These are phyloP conservation scores for Lophium mytilinum DNA, from an alignment of 495 filamentous ascomycete genomes.

Conservation along the genomic window DNA sequence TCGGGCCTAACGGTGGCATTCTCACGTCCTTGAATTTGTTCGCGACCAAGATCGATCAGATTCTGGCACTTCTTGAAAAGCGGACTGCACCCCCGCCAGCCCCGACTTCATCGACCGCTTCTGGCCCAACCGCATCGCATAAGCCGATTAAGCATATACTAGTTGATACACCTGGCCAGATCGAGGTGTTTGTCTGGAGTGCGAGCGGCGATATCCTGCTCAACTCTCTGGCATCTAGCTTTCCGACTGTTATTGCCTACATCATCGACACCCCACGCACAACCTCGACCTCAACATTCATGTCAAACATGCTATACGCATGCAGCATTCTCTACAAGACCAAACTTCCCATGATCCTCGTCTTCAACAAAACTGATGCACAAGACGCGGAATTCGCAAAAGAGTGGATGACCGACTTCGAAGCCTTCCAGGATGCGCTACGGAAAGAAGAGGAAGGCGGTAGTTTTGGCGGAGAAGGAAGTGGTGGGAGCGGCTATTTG, in stretches of 20 bases:
- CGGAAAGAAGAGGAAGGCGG: conserved; percentile 68
- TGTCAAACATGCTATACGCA: conserved; percentile 99
- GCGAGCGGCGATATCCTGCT: conserved; percentile 90
- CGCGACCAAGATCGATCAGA: conserved; percentile 94
- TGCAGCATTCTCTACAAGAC: conserved; percentile 98
- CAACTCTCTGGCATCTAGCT: conserved; percentile 81
- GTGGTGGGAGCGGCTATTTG: conserved; percentile 89
- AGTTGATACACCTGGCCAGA: conserved; percentile 93
- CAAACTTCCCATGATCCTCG: conserved; percentile 93
- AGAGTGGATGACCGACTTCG: conserved; percentile 99
- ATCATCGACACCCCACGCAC: conserved; percentile 94
- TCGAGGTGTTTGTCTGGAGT: conserved; percentile 97
- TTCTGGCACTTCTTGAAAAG: conserved; percentile 82
- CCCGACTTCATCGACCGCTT: conserved; percentile 49
- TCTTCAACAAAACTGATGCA: conserved; percentile 98
- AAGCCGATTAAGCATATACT: conserved; percentile 76
- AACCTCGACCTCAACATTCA: conserved; percentile 88
- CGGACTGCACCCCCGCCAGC: conserved; percentile 40
- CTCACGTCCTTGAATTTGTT: conserved; percentile 93
- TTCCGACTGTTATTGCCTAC: conserved; percentile 94
- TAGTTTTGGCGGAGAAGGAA: conserved; percentile 70
- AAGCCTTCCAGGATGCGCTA: conserved; percentile 85
- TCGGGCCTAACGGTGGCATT: conserved; percentile 97
- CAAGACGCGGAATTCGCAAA: conserved; percentile 86
- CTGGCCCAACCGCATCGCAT: conserved; percentile 45